Percentiles rank a stretch among this genome's conserved stretches.
Conservation (phyloP, 2,329 filamentous ascomycete genomes). For the Phaeoacremonium minimum region DNA sequence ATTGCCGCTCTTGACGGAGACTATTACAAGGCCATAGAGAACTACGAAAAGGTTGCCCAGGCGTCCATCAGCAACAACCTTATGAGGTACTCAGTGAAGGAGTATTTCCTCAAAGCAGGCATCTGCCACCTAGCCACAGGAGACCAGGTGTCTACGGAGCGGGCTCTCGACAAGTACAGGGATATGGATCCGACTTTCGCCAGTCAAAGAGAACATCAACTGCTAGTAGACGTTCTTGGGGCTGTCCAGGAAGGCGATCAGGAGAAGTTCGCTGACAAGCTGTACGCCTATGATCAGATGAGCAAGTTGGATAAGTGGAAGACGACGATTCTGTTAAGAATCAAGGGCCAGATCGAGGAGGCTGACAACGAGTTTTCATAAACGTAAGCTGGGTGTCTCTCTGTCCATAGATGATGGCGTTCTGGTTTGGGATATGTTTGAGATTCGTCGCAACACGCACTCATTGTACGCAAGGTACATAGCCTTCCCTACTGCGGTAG, state of each 20-base stretch:
- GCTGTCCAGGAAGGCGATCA: conserved; percentile 74
- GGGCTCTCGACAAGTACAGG: conserved; percentile 77
- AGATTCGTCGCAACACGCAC: no score
- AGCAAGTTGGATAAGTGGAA: conserved; percentile 97
- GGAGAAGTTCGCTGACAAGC: conserved; percentile 78
- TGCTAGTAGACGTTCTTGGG: conserved; percentile 72
- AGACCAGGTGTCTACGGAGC: conserved; percentile 73
- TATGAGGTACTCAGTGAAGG: conserved; percentile 91
- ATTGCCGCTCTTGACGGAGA: conserved; percentile 76
- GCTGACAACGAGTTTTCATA: conserved; percentile 31
- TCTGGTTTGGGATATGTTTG: no score
- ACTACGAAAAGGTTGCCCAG: conserved; percentile 79
- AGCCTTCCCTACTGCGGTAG: no score
- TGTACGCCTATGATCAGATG: conserved; percentile 87
- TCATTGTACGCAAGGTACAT: no score
- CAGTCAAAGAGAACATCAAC: conserved; percentile 73
- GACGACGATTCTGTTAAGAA: conserved; percentile 74
- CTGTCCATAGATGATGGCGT: no score
- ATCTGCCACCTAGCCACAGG: conserved; percentile 76
- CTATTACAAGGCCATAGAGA: conserved; percentile 77
- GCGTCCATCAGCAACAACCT: conserved; percentile 82
- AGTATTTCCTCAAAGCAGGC: conserved; percentile 91
- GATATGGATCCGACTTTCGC: conserved; percentile 76
- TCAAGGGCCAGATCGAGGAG: conserved; percentile 78
- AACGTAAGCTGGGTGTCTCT: no score